Evolutionary conservation across 805 yeast species (phyloP), one percentile per base, ranked within the genome.

Genomic region (Lipomyces yamadae): DNA sequence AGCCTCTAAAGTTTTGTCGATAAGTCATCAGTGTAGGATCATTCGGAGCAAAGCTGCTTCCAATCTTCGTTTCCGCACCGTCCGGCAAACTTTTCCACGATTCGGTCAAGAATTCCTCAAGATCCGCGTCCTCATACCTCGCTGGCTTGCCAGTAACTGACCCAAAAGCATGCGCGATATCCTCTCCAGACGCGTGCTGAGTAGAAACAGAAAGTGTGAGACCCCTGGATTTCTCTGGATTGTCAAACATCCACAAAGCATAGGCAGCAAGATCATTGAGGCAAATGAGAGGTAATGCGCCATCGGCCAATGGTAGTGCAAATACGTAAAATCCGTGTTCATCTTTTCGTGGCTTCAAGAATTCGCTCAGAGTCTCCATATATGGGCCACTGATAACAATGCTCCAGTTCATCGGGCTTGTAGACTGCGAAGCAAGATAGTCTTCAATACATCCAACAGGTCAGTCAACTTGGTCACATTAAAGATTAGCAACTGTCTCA

Each of bases 391-490:
- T 42, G 48, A 6, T n/a, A 42, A 42, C 48, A 42, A 42, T 15
- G 24, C 48, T 42, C 48, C 48, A 42, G 48, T 42, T 42, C 48
- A 42, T 42, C 48, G 48, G 48, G 24, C 48, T 42, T 5, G 48
- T 42, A n/a, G 48, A 42, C 48, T 42, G 48, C 48, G 48, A 42
- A 42, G 48, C 24, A 42, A 42, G 48, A n/a, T 15, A 42, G 48
- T 42, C 48, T 42, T n/a, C 24, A 42, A 42, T 42, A 24, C 48
- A 42, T 10, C 48, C 48, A 42, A n/a, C 15, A 42, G 10, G 48
- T 42, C 48, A 42, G 48, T 24, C 4, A 15, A 42, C 48, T 13
- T 15, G 48, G 29, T 42, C 48, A 42, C 48, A 10, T n/a, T 42
- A 4, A 42, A 42, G 24, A 42, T 42, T 42, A 24, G 48, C 24